Percentiles rank a stretch among this genome's conserved stretches.
Conservation (phyloP, 129 eudicot genomes). For the Chrysanthemum seticuspe region DNA sequence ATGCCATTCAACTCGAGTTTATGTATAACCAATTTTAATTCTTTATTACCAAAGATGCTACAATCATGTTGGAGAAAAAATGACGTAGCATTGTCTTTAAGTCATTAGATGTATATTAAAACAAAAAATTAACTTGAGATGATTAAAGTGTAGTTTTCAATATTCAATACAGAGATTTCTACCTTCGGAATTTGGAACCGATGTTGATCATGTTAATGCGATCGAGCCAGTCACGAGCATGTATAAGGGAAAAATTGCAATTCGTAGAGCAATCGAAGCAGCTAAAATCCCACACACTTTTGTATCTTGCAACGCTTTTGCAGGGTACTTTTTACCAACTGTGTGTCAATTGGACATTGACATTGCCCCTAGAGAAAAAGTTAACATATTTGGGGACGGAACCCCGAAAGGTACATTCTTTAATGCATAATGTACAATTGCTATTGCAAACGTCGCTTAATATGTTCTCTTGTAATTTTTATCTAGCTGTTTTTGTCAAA, state of each 20-base stretch:
- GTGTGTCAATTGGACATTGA: slow-evolving; percentile 35
- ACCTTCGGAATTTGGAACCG: slow-evolving; percentile 50
- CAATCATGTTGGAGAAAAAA: too few species aligned
- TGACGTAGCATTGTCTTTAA: too few species aligned
- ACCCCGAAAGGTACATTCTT: slow-evolving; percentile 36
- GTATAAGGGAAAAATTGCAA: slow-evolving; percentile 34
- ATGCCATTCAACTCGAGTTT: not conserved
- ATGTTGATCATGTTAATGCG: slow-evolving; percentile 49
- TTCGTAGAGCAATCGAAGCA: slow-evolving; percentile 51
- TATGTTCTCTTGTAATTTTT: not conserved
- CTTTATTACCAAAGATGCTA: too few species aligned
- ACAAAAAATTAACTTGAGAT: not conserved
- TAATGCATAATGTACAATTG: not conserved
- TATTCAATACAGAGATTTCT: slow-evolving; percentile 43
- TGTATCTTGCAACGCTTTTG: slow-evolving; percentile 40
- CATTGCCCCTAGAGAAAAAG: slow-evolving; percentile 42
- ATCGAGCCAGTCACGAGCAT: slow-evolving; percentile 47
- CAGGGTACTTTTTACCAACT: slow-evolving; percentile 41
- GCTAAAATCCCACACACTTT: slow-evolving; percentile 49
- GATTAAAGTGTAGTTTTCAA: not conserved
- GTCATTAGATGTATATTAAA: too few species aligned
- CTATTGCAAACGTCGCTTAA: slow-evolving; percentile 2
- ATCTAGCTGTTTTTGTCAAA: slow-evolving; percentile 48
- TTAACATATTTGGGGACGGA: slow-evolving; percentile 48
- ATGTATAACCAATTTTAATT: too few species aligned